Percentiles rank a stretch among this genome's conserved stretches.
Evolutionary conservation across 805 yeast genomes (phyloP).

Genomic region (Spathaspora passalidarum): DNA sequence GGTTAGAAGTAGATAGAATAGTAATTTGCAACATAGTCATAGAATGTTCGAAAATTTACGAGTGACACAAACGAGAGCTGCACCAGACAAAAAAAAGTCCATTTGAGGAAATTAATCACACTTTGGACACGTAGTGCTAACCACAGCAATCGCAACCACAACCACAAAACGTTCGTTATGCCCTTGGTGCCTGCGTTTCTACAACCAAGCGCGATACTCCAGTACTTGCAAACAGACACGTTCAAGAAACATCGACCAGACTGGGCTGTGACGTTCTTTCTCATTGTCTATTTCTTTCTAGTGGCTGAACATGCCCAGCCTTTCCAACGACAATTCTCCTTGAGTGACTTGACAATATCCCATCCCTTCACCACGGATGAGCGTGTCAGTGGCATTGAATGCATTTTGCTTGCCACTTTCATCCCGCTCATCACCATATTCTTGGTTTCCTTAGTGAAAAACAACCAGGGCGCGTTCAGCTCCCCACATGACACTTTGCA

Average conservation of each 20-base stretch:
- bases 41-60: not conserved
- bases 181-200: slow-evolving; percentile 1
- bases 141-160: not conserved
- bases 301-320: slow-evolving; percentile 33
- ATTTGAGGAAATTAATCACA: not conserved
- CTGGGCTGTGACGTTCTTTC: slow-evolving; percentile 25
- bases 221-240: slow-evolving; percentile 5
- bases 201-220: slow-evolving; percentile 6
- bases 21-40: no score
- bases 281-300: slow-evolving; percentile 24
- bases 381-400: slow-evolving; percentile 27
- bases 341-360: slow-evolving; percentile 28
- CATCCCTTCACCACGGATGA: slow-evolving; percentile 34
- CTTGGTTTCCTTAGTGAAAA: slow-evolving; percentile 9
- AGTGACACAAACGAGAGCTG: not conserved
- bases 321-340: slow-evolving; percentile 32
- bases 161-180: not conserved
- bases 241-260: slow-evolving; percentile 17
- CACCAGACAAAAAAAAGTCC: not conserved
- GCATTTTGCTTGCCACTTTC: slow-evolving; percentile 25
- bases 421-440: slow-evolving; percentile 19
- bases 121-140: not conserved
- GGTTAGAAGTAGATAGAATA: no score
- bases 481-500: slow-evolving; percentile 8
- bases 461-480: not conserved